A percentile compares a stretch with the other conserved stretches of the same genome.
These are phyloP conservation scores for Annona squamosa DNA, from an alignment of 164 flowering plant species.

Conservation along the genomic window DNA sequence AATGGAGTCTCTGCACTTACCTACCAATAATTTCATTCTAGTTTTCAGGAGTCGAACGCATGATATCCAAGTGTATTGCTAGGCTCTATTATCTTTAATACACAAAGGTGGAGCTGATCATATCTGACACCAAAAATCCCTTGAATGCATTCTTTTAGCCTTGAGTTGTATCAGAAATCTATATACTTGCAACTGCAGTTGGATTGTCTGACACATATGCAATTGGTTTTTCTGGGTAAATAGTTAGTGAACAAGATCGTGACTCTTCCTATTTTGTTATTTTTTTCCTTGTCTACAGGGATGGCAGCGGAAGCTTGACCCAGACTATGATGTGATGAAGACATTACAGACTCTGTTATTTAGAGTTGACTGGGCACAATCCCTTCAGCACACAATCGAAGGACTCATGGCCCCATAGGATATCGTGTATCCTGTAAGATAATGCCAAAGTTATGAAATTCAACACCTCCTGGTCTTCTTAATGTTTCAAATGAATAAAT, in stretches of 20 bases:
- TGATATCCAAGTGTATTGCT: not conserved
- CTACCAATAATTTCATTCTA: too few relatives aligned
- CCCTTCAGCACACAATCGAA: slow-evolving; percentile 53
- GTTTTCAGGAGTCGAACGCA: not conserved
- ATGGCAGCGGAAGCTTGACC: slow-evolving; percentile 70
- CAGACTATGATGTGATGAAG: slow-evolving; percentile 46
- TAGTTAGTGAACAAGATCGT: not conserved
- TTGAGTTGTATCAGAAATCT: too few relatives aligned
- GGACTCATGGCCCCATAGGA: slow-evolving; percentile 51
- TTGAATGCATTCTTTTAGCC: too few relatives aligned
- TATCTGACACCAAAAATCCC: too few relatives aligned
- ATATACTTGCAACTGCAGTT: not conserved
- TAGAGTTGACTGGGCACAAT: slow-evolving; percentile 58
- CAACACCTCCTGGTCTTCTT: too few relatives aligned
- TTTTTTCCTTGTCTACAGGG: slow-evolving; percentile 28
- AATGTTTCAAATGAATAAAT: not conserved
- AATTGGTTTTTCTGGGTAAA: not conserved
- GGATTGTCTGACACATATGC: not conserved
- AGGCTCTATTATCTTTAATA: too few relatives aligned
- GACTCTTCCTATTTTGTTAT: not conserved
- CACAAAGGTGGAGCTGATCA: too few relatives aligned
- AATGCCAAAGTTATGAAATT: not conserved
- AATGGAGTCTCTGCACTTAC: too few relatives aligned
- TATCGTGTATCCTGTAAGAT: not conserved
- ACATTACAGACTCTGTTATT: slow-evolving; percentile 49